A percentile compares a stretch with the other conserved stretches of the same genome.
phyloP scores from a whole-genome alignment of 495 filamentous ascomycete species.

The Xylaria bambusicola region DNA sequence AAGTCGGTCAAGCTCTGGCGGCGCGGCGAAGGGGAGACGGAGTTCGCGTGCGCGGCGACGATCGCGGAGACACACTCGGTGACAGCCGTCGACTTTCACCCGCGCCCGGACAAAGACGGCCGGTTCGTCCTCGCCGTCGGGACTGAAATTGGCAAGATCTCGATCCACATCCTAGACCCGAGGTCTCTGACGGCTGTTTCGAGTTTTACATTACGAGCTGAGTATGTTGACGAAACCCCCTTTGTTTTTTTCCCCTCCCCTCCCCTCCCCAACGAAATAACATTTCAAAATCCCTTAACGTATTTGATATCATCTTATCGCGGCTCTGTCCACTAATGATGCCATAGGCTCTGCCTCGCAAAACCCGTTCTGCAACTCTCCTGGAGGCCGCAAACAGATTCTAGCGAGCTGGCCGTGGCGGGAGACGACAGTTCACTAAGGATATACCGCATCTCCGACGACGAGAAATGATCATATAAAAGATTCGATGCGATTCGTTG shows the following conservation, averaged over 20 bases:
- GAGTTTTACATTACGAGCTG: constrained; percentile 44
- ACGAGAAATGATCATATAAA: constrained; percentile 16
- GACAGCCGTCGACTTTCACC: constrained; percentile 74
- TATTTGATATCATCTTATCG: too few species aligned
- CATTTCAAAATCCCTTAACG: too few species aligned
- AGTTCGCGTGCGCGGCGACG: constrained; percentile 50
- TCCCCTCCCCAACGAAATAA: too few species aligned
- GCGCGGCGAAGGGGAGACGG: constrained; percentile 25
- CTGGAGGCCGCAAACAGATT: constrained; percentile 63
- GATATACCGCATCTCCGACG: constrained; percentile 60
- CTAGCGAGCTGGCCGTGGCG: constrained; percentile 68
- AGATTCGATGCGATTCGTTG: neutral
- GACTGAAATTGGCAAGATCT: constrained; percentile 57
- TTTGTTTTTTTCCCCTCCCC: constrained; percentile 16
- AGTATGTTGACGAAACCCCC: constrained; percentile 43
- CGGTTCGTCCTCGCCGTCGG: constrained; percentile 66
- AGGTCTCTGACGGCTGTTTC: constrained; percentile 47
- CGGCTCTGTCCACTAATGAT: too few species aligned
- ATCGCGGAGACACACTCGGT: constrained; percentile 62
- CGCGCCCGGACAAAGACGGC: constrained; percentile 36
- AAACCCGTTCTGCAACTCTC: constrained; percentile 73
- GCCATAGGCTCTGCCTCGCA: constrained; percentile 58
- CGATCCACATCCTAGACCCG: constrained; percentile 44
- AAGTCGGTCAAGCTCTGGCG: constrained; percentile 82
- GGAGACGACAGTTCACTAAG: constrained; percentile 82